phyloP scores from a whole-genome alignment of 179 eudicot genomes.

The Corrigiola litoralis region DNA sequence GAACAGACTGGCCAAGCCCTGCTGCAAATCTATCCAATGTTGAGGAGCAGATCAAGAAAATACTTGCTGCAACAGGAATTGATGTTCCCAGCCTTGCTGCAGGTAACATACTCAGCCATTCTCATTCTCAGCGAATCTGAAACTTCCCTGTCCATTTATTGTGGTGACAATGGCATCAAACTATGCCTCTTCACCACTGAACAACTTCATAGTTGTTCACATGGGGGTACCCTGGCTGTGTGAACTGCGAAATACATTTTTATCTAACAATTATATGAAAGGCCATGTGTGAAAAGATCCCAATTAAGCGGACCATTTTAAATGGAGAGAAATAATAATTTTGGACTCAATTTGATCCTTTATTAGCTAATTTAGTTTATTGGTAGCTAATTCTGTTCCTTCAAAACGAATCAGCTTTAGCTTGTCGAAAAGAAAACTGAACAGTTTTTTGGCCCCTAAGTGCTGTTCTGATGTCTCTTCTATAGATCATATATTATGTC shows the following conservation, averaged over 20 bases:
- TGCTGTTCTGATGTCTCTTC: not conserved
- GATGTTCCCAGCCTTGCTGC: slow-evolving; percentile 85
- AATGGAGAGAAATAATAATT: too few species aligned
- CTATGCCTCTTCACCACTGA: not conserved
- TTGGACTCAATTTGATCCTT: too few species aligned
- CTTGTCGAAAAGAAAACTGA: not conserved
- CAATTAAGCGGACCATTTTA: too few species aligned
- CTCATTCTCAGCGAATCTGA: not conserved
- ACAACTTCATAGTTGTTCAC: not conserved
- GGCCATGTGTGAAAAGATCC: too few species aligned
- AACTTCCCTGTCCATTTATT: not conserved
- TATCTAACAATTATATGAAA: too few species aligned
- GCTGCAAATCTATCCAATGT: slow-evolving; percentile 87
- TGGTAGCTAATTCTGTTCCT: not conserved
- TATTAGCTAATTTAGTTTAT: not conserved
- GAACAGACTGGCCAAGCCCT: slow-evolving; percentile 99
- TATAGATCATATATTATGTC: too few species aligned
- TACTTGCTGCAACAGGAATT: slow-evolving; percentile 89
- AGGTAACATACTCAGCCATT: slow-evolving; percentile 38
- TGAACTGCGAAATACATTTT: too few species aligned
- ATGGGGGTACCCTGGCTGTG: too few species aligned
- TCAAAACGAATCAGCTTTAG: not conserved
- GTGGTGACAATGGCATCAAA: slow-evolving; percentile 1
- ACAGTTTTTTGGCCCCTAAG: not conserved
- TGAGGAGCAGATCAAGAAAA: slow-evolving; percentile 89